Percentiles rank a stretch among this genome's conserved stretches.
phyloP scores from a whole-genome alignment of 202 grass and related monocot genomes.

The Digitaria exilis region DNA sequence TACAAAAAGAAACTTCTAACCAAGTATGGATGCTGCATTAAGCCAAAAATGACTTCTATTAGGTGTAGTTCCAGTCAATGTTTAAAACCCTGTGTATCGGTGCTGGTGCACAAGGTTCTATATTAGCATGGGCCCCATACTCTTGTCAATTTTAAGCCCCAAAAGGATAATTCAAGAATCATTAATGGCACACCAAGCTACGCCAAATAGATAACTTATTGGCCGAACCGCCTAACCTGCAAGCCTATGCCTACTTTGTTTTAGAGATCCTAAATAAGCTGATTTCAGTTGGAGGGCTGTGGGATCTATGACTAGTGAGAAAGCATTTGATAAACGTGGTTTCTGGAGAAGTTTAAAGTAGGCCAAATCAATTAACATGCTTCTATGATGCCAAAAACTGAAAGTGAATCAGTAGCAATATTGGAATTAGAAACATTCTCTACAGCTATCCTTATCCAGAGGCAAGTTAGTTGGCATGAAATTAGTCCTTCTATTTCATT shows the following conservation, averaged over 20 bases:
- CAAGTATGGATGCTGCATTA: constrained; percentile 14
- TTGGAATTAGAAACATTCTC: background rate
- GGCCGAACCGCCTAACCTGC: background rate
- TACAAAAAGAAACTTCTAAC: background rate
- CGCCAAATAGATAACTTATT: background rate
- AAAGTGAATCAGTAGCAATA: background rate
- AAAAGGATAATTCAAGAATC: background rate
- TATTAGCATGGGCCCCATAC: background rate
- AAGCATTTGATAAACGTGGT: background rate
- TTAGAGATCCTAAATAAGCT: constrained; percentile 1
- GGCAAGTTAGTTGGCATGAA: background rate
- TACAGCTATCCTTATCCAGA: background rate
- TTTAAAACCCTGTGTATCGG: constrained; percentile 6
- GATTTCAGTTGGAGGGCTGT: background rate
- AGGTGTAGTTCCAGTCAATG: background rate
- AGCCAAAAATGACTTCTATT: constrained; percentile 29
- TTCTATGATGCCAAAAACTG: background rate
- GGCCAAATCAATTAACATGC: background rate
- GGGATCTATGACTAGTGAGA: background rate
- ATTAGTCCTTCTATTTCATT: background rate
- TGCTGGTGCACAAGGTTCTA: background rate
- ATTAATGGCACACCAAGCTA: background rate
- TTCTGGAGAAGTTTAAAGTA: background rate
- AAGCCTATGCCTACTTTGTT: background rate
- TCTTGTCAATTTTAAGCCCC: constrained; percentile 3